Evolutionary conservation across 441 rosid species (phyloP).

Genomic region (Dalechampia spathulata): DNA sequence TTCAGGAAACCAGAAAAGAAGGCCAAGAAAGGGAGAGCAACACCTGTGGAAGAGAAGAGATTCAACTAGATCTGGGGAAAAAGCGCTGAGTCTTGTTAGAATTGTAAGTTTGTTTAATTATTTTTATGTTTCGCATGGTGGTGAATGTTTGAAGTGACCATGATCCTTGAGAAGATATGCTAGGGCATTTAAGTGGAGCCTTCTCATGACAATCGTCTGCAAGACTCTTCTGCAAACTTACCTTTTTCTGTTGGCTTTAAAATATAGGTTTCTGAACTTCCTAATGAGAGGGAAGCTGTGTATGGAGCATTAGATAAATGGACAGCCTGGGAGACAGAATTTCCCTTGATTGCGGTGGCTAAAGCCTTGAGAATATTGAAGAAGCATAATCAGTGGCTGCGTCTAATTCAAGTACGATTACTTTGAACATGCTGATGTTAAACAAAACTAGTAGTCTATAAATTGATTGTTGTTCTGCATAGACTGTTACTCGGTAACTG

Average conservation of each 20-base stretch:
- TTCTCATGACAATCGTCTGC: not conserved
- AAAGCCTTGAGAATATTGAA: constrained; percentile 52
- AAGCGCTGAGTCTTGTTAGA: constrained; percentile 60
- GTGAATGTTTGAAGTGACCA: not conserved
- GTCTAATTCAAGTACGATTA: constrained; percentile 57
- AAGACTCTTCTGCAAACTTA: not conserved
- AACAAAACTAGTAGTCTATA: not conserved
- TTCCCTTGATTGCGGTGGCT: constrained; percentile 61
- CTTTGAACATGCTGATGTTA: not conserved
- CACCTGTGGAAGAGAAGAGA: constrained; percentile 81
- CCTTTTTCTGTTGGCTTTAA: constrained; percentile 12
- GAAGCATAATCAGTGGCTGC: constrained; percentile 56
- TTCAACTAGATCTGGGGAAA: constrained; percentile 67
- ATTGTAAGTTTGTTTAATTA: constrained; percentile 31
- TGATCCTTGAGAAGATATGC: not conserved
- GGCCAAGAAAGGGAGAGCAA: constrained; percentile 41
- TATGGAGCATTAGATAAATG: constrained; percentile 77
- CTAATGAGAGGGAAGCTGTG: constrained; percentile 68
- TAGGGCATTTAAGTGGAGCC: not conserved
- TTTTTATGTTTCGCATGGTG: not conserved
- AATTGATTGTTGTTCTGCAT: not conserved
- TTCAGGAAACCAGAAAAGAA: constrained; percentile 33
- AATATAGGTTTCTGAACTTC: constrained; percentile 62
- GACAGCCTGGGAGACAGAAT: constrained; percentile 76
- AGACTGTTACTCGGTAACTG: not conserved